phyloP scores from a whole-genome alignment of 1,139 yeast species.

The Candida pseudoviswanathii region DNA sequence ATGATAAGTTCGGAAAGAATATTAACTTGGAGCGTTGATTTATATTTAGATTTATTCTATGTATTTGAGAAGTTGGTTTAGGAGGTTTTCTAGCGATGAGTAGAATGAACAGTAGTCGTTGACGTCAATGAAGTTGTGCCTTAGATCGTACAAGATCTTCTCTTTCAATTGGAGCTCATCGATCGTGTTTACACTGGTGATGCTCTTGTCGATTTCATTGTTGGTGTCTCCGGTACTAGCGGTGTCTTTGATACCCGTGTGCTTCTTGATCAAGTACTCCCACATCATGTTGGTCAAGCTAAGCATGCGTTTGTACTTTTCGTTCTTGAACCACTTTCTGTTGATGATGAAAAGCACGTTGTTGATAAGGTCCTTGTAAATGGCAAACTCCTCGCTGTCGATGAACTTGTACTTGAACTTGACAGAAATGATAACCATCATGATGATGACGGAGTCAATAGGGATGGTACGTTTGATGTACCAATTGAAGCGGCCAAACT shows the following conservation, averaged over 20 bases:
- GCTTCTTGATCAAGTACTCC: conserved; percentile 45
- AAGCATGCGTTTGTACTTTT: conserved; percentile 49
- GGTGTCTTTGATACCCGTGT: conserved; percentile 7
- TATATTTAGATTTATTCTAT: conserved; percentile 21
- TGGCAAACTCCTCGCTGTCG: conserved; percentile 33
- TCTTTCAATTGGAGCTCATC: conserved; percentile 40
- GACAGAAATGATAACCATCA: conserved; percentile 54
- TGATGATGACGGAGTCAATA: conserved; percentile 57
- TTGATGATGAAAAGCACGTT: conserved; percentile 47
- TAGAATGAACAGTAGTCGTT: conserved; percentile 51
- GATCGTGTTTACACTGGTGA: neutral
- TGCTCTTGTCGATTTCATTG: neutral
- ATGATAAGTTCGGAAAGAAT: conserved; percentile 87
- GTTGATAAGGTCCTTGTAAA: conserved; percentile 43
- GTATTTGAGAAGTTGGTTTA: conserved; percentile 43
- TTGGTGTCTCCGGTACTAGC: neutral
- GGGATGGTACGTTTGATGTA: conserved; percentile 61
- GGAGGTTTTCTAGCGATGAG: conserved; percentile 42
- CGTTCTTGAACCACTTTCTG: conserved; percentile 50
- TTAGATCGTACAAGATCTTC: conserved; percentile 44
- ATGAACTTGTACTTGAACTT: conserved; percentile 52
- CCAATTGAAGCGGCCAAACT: conserved; percentile 59
- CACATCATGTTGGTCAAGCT: conserved; percentile 45
- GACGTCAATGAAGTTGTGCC: conserved; percentile 47
- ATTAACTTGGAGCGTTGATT: conserved; percentile 76